Evolutionary conservation across 371 early-diverging fungal species (phyloP), one percentile per base, ranked within the genome.

Genomic region (Vairimorpha necatrix): DNA sequence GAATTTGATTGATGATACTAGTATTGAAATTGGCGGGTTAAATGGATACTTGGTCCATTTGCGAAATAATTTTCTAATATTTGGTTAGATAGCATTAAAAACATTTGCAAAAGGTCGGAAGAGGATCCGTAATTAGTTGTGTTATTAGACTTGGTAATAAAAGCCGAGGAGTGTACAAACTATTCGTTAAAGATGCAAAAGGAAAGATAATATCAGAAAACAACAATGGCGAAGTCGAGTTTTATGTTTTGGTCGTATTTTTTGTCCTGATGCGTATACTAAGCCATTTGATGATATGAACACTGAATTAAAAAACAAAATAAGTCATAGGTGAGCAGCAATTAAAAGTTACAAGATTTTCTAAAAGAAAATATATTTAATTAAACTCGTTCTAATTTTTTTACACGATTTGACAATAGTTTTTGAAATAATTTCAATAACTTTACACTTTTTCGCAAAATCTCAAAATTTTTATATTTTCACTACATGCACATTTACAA

Each of bases 21-120:
- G 66, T 34, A 48, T 78, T 2, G 63, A 65, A 50, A 46, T 78
- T 26, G 47, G 42, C 24, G 74, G 61, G 46, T 53, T 78, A 11
- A 66, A 69, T 38, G 79, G 74, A 65, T 78, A 69, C 47, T 74
- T 74, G 24, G 79, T 74, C 20, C 75, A 66, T 22, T 78, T 74
- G 42, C 50, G 69, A 0, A 78, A 78, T 50, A 38, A 74, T 46
- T 78, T 78, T 66, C 46, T 78, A n/a, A 70, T 65, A 39, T 70
- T 78, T 26, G 79, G 79, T 38, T 38, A 0, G 61, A 72, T 9
- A 24, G 30, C 32, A 61, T 78, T 9, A 36, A 73, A 65, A 70
- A 74, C 16, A 18, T 78, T 69, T 69, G 2, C 20, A 18, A n/a
- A 63, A 61, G 39, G 38, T 73, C 16, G 78, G 78, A 47, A 24